phyloP scores from a whole-genome alignment of 2,329 filamentous ascomycete species.

The Monilinia aucupariae region DNA sequence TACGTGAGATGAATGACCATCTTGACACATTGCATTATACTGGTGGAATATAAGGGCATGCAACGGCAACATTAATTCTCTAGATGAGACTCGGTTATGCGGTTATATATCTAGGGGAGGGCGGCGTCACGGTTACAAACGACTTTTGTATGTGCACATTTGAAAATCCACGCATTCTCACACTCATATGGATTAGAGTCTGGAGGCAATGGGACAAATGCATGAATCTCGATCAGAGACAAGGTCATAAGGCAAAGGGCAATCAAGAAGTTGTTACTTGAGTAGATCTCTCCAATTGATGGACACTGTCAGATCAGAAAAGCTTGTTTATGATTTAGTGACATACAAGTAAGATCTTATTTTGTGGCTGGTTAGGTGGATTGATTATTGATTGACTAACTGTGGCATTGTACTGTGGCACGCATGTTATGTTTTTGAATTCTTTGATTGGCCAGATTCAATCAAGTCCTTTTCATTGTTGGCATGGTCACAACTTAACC shows the following conservation, averaged over 20 bases:
- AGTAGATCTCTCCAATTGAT: not conserved
- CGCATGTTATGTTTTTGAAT: not conserved
- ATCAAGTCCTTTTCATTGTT: too few relatives aligned
- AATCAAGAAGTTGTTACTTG: not conserved
- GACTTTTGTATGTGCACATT: not conserved
- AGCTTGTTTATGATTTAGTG: constrained; percentile 9
- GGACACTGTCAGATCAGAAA: not conserved
- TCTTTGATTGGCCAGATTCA: not conserved
- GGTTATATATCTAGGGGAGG: not conserved
- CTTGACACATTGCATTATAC: not conserved
- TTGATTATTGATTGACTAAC: too few relatives aligned
- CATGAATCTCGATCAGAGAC: not conserved
- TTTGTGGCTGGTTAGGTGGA: constrained; percentile 5
- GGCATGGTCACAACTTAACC: constrained; percentile 8
- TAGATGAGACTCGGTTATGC: not conserved
- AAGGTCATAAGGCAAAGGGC: not conserved
- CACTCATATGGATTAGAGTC: not conserved
- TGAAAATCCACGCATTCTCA: not conserved
- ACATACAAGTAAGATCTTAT: not conserved
- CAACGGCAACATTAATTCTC: not conserved
- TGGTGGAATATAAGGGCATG: not conserved
- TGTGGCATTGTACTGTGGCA: too few relatives aligned
- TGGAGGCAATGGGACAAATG: not conserved
- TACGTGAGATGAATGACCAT: constrained; percentile 33
- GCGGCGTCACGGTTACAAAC: not conserved